Evolutionary conservation across 768 basidiomycete species (phyloP), one percentile per base, ranked within the genome.

Genomic region (Podaxis sp.): DNA sequence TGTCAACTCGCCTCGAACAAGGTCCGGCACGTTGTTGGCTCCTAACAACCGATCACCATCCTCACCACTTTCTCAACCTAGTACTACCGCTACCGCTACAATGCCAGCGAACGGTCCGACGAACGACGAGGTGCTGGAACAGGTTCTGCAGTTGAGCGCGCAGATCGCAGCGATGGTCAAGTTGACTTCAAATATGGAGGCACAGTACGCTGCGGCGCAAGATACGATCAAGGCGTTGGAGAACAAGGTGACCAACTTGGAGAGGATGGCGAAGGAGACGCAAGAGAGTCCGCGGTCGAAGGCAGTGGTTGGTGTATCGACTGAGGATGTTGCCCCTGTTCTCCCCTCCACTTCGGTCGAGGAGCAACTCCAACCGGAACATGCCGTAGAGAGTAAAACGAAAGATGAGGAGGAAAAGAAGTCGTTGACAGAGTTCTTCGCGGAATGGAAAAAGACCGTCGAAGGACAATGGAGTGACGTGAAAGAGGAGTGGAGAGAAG

Each of bases 391-490:
- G 33, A 33, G 33, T 33, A 61, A 63, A 63, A 15, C 8, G 38
- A 33, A 63, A 22, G 41, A 47, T n/a, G 40, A 60, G 11, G 64
- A 60, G 17, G 40, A 61, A 17, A 33, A 52, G 38, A 59, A 40
- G 27, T 80, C 81, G 0, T 71, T 88, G 43, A 83, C 80, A 12
- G 75, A 78, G 22, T 80, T 88, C 71, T 75, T 90, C 33, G 75
- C 78, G 19, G 85, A 88, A 46, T 95, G 93, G 91, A 90, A 89
- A 72, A 86, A 85, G 68, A 79, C 77, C 11, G 85, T 95, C 24
- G 93, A 95, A 67, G 89, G 87, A 8, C 85, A 88, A 55, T 95
- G 93, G 93, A 82, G 77, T 38, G 76, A 74, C 29, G 87, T 95
- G 36, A 85, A 88, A 67, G 88, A 92, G 66, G 90, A 91, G 59